phyloP scores from a whole-genome alignment of 768 basidiomycete genomes.

The Tylopilus rubrobrunneus region DNA sequence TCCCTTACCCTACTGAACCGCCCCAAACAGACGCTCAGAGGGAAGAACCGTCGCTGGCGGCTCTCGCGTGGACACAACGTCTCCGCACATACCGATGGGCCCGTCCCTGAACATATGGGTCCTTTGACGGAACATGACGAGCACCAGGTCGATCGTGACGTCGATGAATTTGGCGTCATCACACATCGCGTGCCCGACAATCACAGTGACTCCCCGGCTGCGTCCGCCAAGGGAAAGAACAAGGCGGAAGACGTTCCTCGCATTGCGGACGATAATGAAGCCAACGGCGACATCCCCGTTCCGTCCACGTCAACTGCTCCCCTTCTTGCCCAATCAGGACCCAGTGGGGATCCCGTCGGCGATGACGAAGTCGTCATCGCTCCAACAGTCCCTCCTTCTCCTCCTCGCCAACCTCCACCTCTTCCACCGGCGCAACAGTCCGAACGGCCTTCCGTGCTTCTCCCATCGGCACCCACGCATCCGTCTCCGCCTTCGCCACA shows the following conservation, averaged over 20 bases:
- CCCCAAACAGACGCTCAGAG: slow-evolving; percentile 27
- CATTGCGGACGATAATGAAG: slow-evolving; percentile 4
- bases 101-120: slow-evolving; percentile 13
- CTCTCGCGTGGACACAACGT: slow-evolving; percentile 17
- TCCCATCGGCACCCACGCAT: slow-evolving; percentile 11
- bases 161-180: slow-evolving; percentile 27
- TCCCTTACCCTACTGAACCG: slow-evolving; percentile 19
- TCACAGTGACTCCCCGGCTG: slow-evolving; percentile 22
- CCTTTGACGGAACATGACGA: slow-evolving; percentile 25
- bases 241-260: slow-evolving; percentile 25
- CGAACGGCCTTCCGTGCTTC: slow-evolving; percentile 12
- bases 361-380: slow-evolving; percentile 22
- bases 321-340: slow-evolving; percentile 3
- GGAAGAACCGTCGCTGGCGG: slow-evolving; percentile 26
- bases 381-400: slow-evolving; percentile 11
- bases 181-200: slow-evolving; percentile 27
- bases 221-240: slow-evolving; percentile 35
- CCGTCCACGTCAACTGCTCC: slow-evolving; percentile 20
- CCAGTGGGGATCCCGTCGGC: slow-evolving; percentile 1
- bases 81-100: slow-evolving; percentile 13
- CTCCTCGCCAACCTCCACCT: slow-evolving; percentile 8
- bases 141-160: slow-evolving; percentile 26
- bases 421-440: slow-evolving; percentile 10
- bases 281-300: background rate
- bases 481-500: slow-evolving; percentile 14